Evolutionary conservation across 192 early-diverging fungal genomes (phyloP).

Genomic region (Coemansia sp.): DNA sequence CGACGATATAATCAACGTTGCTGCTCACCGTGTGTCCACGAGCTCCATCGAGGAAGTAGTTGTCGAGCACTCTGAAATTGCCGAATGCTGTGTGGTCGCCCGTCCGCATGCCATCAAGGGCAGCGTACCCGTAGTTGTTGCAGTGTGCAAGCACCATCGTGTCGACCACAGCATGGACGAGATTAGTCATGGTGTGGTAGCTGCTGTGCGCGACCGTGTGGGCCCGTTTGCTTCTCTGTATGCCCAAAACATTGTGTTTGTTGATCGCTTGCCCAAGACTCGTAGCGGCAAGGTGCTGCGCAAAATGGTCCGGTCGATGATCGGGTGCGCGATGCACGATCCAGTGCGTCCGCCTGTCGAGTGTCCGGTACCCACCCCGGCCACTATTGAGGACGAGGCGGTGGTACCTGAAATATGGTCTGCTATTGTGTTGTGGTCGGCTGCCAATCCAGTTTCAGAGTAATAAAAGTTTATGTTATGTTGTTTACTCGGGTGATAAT

Average conservation of each 20-base stretch:
- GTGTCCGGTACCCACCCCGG: slow-evolving; percentile 58
- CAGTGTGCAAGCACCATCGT: slow-evolving; percentile 48
- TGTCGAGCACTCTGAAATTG: slow-evolving; percentile 60
- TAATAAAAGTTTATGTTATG: neutral
- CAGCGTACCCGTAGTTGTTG: slow-evolving; percentile 63
- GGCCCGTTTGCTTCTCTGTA: slow-evolving; percentile 84
- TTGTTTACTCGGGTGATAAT: no score
- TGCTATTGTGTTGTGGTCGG: slow-evolving; percentile 13
- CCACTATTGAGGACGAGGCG: slow-evolving; percentile 78
- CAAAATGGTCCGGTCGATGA: slow-evolving; percentile 70
- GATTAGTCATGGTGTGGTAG: slow-evolving; percentile 56
- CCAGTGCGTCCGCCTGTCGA: neutral
- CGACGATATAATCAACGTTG: slow-evolving; percentile 83
- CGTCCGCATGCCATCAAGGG: slow-evolving; percentile 68
- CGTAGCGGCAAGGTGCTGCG: slow-evolving; percentile 82
- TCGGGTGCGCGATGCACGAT: slow-evolving; percentile 61
- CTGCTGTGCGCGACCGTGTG: slow-evolving; percentile 64
- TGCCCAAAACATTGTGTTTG: slow-evolving; percentile 60
- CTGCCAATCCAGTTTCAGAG: neutral
- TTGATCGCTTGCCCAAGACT: slow-evolving; percentile 80
- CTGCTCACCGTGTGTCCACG: slow-evolving; percentile 80
- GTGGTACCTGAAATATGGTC: slow-evolving; percentile 56
- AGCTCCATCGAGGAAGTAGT: slow-evolving; percentile 80
- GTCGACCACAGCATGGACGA: neutral
- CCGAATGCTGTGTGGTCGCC: slow-evolving; percentile 72